A percentile compares a stretch with the other conserved stretches of the same genome.
Evolutionary conservation across 2,329 filamentous ascomycete species (phyloP).

Genomic region (Rhinocladiella mackenziei): DNA sequence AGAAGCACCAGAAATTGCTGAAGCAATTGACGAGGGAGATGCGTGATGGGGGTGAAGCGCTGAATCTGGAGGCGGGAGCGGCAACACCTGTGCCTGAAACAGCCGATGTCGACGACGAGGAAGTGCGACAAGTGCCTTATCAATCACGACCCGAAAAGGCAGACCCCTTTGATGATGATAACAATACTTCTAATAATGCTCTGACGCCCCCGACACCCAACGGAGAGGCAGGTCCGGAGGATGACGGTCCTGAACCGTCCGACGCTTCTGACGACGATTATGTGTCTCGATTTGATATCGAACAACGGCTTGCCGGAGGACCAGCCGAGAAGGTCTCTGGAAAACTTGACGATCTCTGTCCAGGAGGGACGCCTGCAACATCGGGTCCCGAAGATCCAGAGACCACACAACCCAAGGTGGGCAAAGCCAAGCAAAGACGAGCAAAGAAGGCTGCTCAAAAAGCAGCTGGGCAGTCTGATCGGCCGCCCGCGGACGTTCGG

Average conservation of each 20-base stretch:
- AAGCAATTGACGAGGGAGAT: constrained; percentile 77
- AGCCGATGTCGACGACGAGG: constrained; percentile 23
- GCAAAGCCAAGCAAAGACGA: constrained; percentile 53
- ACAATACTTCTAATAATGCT: constrained; percentile 7
- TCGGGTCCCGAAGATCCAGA: constrained; percentile 26
- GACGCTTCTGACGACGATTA: constrained; percentile 39
- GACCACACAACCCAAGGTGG: constrained; percentile 39
- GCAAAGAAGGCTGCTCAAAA: constrained; percentile 47
- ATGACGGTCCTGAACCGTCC: constrained; percentile 15
- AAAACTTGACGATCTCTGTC: constrained; percentile 26
- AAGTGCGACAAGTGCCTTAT: too few relatives aligned
- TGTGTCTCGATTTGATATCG: constrained; percentile 40
- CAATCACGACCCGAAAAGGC: background rate
- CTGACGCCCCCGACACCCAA: background rate
- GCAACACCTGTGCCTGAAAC: constrained; percentile 1
- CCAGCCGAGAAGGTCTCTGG: constrained; percentile 14
- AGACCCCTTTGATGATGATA: constrained; percentile 24
- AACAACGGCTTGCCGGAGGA: constrained; percentile 35
- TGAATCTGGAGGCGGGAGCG: constrained; percentile 17
- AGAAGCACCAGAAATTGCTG: constrained; percentile 87
- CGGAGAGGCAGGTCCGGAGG: constrained; percentile 5
- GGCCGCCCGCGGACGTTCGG: constrained; percentile 48
- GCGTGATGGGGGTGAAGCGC: constrained; percentile 67
- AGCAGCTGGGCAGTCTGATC: constrained; percentile 20
- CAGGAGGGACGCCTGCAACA: constrained; percentile 18